phyloP scores from a whole-genome alignment of 345 rosid species.

The Eucalyptus shirleyi region DNA sequence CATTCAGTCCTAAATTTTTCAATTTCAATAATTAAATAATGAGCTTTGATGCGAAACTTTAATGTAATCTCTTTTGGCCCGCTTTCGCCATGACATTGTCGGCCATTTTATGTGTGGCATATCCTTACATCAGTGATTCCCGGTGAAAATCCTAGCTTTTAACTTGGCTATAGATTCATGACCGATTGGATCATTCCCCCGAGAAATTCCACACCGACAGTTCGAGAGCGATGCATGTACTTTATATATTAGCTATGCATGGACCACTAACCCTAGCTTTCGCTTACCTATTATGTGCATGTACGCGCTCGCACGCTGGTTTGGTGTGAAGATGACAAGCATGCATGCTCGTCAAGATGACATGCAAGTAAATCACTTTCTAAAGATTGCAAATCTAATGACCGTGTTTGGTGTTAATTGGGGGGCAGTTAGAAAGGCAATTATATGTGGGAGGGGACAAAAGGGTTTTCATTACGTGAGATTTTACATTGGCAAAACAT shows the following conservation, averaged over 20 bases:
- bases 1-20: background rate
- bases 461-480: background rate
- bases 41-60: background rate
- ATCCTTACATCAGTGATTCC: background rate
- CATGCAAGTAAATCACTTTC: background rate
- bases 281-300: background rate
- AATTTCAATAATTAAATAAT: background rate
- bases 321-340: background rate
- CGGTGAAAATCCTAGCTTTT: background rate
- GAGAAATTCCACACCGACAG: background rate
- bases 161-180: background rate
- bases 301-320: background rate
- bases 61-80: background rate
- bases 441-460: background rate
- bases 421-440: background rate
- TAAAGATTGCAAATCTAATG: background rate
- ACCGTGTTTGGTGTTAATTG: background rate
- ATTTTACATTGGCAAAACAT: background rate
- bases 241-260: background rate
- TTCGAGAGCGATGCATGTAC: background rate
- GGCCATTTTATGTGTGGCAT: background rate
- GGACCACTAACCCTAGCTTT: background rate
- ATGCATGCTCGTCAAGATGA: background rate
- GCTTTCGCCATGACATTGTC: background rate
- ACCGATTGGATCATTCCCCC: background rate